Evolutionary conservation across 1,284 basidiomycete species (phyloP).

Genomic region (Xerocomus amazonicus): DNA sequence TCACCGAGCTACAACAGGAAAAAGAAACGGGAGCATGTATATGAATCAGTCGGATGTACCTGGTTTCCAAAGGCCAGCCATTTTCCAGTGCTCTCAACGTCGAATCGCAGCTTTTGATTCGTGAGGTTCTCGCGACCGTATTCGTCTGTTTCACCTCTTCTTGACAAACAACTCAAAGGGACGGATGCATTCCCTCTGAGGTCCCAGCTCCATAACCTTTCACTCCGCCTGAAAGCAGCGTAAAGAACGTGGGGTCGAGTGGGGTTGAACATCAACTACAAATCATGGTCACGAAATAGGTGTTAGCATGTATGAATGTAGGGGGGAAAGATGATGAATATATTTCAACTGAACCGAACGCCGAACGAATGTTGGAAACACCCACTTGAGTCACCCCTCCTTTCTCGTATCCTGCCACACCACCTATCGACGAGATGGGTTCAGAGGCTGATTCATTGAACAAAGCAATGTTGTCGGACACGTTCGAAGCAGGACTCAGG

Average conservation of each 20-base stretch:
- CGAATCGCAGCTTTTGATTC: conserved; percentile 79
- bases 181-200: conserved; percentile 54
- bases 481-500: conserved; percentile 48
- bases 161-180: conserved; percentile 43
- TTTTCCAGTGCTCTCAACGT: conserved; percentile 69
- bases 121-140: conserved; percentile 34
- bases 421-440: conserved; percentile 60
- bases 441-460: conserved; percentile 63
- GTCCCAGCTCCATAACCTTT: conserved; percentile 73
- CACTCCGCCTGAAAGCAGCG: conserved; percentile 71
- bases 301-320: neutral
- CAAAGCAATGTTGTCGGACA: conserved; percentile 63
- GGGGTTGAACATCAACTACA: conserved; percentile 79
- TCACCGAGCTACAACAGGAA: conserved; percentile 35
- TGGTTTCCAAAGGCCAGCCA: conserved; percentile 71
- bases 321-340: too few relatives aligned
- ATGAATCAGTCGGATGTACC: conserved; percentile 38
- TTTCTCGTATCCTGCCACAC: conserved; percentile 22
- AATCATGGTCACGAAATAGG: neutral
- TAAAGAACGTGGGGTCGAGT: conserved; percentile 69
- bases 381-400: conserved; percentile 64
- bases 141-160: neutral
- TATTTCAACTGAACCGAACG: neutral
- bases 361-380: neutral
- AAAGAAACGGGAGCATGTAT: neutral